phyloP scores from a whole-genome alignment of 768 basidiomycete species.

The Suillus tomentosus region DNA sequence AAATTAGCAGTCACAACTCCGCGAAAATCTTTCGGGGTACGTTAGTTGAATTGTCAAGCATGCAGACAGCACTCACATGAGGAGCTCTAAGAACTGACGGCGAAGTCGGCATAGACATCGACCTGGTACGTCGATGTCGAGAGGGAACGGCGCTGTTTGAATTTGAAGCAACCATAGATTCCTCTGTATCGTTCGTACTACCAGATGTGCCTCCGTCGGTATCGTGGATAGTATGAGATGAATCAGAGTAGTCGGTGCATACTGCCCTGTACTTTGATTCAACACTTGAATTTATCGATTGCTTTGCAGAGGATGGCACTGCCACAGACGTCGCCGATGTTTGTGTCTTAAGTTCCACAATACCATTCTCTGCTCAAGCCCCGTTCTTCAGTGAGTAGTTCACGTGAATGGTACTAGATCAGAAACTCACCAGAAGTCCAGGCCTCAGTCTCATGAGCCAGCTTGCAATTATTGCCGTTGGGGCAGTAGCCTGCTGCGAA shows the following conservation, averaged over 20 bases:
- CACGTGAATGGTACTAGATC: not conserved
- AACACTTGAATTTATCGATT: not conserved
- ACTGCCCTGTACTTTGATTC: not conserved
- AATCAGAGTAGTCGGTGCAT: not conserved
- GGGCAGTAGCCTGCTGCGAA: slow-evolving; percentile 28
- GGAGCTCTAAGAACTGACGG: slow-evolving; percentile 12
- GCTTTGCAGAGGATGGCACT: not conserved
- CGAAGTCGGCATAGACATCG: slow-evolving; percentile 29
- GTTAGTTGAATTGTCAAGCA: not conserved
- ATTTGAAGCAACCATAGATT: not conserved
- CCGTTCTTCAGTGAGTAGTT: slow-evolving; percentile 3
- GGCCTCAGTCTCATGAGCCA: slow-evolving; percentile 32
- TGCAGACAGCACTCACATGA: not conserved
- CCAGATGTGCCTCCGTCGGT: not conserved
- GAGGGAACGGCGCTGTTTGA: slow-evolving; percentile 6
- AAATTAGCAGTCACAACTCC: slow-evolving; percentile 8
- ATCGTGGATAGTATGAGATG: not conserved
- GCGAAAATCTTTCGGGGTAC: slow-evolving; percentile 13
- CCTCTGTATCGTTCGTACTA: not conserved
- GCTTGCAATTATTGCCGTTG: slow-evolving; percentile 29
- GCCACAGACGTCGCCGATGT: not conserved
- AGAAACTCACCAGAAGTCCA: slow-evolving; percentile 24
- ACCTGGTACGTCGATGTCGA: slow-evolving; percentile 29
- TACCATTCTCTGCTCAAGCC: slow-evolving; percentile 17
- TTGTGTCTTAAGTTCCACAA: slow-evolving; percentile 17